Conservation (phyloP, 192 early-diverging fungal genomes). For the Podila minutissima region DNA sequence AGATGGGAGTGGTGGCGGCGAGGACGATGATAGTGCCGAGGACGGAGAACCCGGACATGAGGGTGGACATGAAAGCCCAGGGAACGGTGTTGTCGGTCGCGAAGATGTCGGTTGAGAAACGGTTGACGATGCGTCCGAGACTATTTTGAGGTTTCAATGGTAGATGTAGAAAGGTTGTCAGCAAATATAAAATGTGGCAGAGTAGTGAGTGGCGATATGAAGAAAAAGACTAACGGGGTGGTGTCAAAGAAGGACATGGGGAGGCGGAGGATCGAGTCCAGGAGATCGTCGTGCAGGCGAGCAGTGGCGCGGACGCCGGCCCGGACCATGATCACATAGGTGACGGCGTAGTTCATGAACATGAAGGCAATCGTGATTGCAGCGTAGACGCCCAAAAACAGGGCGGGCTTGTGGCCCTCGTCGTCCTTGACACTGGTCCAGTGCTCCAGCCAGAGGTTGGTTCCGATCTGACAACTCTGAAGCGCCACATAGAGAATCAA, state of each 20-base stretch:
- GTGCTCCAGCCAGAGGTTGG: constrained; percentile 70
- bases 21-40: constrained; percentile 53
- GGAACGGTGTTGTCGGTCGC: constrained; percentile 77
- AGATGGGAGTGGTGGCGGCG: constrained; percentile 50
- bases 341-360: constrained; percentile 56
- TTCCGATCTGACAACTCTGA: constrained; percentile 62
- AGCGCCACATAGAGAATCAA: constrained; percentile 60
- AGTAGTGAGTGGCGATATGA: background rate
- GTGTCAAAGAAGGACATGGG: constrained; percentile 20
- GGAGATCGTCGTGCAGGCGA: constrained; percentile 10
- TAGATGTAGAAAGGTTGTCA: background rate
- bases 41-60: constrained; percentile 39
- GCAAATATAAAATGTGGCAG: no score
- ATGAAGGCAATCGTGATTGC: constrained; percentile 72
- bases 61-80: constrained; percentile 49
- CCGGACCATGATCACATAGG: constrained; percentile 75
- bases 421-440: constrained; percentile 8
- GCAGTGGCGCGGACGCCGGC: constrained; percentile 22
- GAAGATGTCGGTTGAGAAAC: constrained; percentile 90
- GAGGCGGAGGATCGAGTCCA: constrained; percentile 12
- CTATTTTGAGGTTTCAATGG: constrained; percentile 60
- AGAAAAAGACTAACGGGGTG: background rate
- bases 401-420: constrained; percentile 8
- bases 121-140: constrained; percentile 86
- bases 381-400: constrained; percentile 81